Conservation (phyloP, 1,284 basidiomycete genomes). For the Somion occarium region DNA sequence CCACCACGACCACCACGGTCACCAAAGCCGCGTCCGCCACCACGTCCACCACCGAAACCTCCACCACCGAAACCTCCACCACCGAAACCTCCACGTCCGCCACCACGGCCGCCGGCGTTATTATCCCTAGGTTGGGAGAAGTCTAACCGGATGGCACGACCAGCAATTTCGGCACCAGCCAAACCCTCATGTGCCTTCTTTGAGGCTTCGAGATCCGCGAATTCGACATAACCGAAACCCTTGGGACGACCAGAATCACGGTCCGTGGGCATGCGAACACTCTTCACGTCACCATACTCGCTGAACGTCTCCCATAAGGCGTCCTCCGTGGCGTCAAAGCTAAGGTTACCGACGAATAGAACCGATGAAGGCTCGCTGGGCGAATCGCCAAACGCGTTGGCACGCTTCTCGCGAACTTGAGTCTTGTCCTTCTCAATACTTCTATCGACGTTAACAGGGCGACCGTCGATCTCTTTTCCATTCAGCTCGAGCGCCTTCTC, state of each 20-base stretch:
- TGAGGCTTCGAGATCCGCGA: constrained; percentile 76
- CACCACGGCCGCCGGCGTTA: constrained; percentile 47
- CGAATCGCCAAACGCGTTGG: constrained; percentile 74
- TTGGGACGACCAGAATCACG: constrained; percentile 88
- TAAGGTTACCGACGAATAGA: constrained; percentile 90
- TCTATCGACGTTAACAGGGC: constrained; percentile 84
- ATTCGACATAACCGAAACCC: constrained; percentile 98
- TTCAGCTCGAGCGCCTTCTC: constrained; percentile 76
- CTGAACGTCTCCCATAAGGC: constrained; percentile 89
- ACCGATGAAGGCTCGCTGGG: constrained; percentile 69
- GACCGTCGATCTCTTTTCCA: constrained; percentile 90
- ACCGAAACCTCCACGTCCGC: constrained; percentile 39
- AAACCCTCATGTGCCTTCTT: constrained; percentile 76
- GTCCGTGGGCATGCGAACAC: constrained; percentile 91
- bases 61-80: constrained; percentile 35
- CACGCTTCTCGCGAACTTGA: constrained; percentile 60
- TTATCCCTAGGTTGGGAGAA: constrained; percentile 83
- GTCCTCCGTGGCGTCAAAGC: constrained; percentile 82
- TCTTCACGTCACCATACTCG: constrained; percentile 86
- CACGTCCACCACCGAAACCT: constrained; percentile 46
- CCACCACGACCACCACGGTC: constrained; percentile 34
- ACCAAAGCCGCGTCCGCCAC: constrained; percentile 38
- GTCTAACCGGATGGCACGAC: constrained; percentile 82
- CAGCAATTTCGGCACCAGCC: constrained; percentile 78
- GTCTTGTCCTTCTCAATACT: constrained; percentile 58